A percentile compares a stretch with the other conserved stretches of the same genome.
Evolutionary conservation across 441 rosid genomes (phyloP).

Genomic region (Raphanus hybrid): DNA sequence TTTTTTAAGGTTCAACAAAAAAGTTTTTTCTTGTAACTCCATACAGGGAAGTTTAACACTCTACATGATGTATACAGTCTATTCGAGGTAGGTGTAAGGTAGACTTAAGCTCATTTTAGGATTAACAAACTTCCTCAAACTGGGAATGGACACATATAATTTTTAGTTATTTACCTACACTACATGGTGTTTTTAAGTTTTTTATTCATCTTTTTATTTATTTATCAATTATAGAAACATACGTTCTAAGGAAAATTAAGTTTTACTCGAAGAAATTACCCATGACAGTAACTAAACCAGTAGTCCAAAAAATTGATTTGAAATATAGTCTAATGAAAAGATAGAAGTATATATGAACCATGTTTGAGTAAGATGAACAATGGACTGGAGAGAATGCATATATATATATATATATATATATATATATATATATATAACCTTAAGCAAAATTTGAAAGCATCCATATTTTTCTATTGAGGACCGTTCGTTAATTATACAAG

Average conservation of each 20-base stretch:
- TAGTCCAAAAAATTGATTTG: no score
- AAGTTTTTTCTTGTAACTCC: background rate
- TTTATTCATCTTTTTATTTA: background rate
- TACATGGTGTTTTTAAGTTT: background rate
- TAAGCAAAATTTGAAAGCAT: background rate
- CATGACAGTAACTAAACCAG: no score
- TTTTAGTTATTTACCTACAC: no score
- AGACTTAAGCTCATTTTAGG: background rate
- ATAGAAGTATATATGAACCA: no score
- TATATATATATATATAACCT: background rate
- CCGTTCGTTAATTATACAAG: slow-evolving; percentile 3
- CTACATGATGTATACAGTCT: background rate
- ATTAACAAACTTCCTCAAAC: background rate
- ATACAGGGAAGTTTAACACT: background rate
- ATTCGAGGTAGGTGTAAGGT: background rate
- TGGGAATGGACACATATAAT: background rate
- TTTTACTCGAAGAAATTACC: background rate
- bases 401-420: background rate
- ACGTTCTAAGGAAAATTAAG: background rate
- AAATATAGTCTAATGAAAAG: no score
- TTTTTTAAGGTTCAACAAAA: no score
- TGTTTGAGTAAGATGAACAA: no score
- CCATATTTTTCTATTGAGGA: background rate
- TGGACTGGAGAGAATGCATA: no score
- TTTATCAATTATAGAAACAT: background rate